Percentiles rank a stretch among this genome's conserved stretches.
phyloP scores from a whole-genome alignment of 345 rosid genomes.

The Crucihimalaya himalaica region DNA sequence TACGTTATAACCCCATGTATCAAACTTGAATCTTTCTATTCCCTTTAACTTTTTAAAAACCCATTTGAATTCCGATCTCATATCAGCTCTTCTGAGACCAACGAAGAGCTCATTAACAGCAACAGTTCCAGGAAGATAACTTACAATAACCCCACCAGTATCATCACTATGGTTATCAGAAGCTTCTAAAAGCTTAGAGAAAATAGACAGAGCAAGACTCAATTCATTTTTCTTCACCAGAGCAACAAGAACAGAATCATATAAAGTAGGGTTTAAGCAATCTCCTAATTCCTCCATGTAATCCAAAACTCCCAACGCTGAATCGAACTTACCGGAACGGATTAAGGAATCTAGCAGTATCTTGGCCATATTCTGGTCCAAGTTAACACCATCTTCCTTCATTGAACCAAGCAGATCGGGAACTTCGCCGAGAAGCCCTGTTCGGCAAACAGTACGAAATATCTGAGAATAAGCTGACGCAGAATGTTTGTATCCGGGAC shows the following conservation, averaged over 20 bases:
- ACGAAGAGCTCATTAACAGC: constrained; percentile 70
- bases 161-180: constrained; percentile 26
- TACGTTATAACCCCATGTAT: constrained; percentile 73
- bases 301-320: constrained; percentile 70
- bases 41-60: constrained; percentile 53
- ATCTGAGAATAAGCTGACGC: constrained; percentile 66
- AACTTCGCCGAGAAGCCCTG: constrained; percentile 62
- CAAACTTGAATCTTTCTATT: constrained; percentile 54
- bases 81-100: constrained; percentile 61
- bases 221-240: constrained; percentile 62
- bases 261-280: constrained; percentile 47
- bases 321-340: constrained; percentile 60
- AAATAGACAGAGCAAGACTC: constrained; percentile 60
- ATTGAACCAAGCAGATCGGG: constrained; percentile 57
- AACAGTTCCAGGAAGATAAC: constrained; percentile 51
- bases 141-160: constrained; percentile 15
- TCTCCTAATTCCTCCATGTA: constrained; percentile 68
- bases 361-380: constrained; percentile 62
- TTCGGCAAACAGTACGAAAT: constrained; percentile 57
- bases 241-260: constrained; percentile 71
- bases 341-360: constrained; percentile 58
- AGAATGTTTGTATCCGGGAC: constrained; percentile 63
- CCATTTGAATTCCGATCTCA: constrained; percentile 58
- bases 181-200: constrained; percentile 66
- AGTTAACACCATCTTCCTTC: constrained; percentile 62